A percentile compares a stretch with the other conserved stretches of the same genome.
Evolutionary conservation across 1,139 yeast species (phyloP).

Genomic region (Pichia sp.): DNA sequence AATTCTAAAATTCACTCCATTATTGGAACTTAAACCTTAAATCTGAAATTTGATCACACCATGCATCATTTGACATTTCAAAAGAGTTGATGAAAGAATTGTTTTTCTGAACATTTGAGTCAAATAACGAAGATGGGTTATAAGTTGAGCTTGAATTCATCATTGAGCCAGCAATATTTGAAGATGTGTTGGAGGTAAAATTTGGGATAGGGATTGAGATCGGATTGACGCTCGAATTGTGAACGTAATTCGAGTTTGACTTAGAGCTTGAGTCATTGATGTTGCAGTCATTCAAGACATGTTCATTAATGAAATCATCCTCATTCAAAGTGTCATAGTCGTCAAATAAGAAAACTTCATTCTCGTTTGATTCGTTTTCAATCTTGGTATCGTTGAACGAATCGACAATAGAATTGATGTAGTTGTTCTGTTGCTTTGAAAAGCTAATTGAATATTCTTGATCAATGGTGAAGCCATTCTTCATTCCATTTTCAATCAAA

Average conservation of each 20-base stretch:
- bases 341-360: slow-evolving; percentile 32
- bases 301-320: slow-evolving; percentile 7
- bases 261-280: neutral
- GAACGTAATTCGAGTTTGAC: slow-evolving; percentile 2
- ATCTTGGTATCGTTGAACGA: slow-evolving; percentile 9
- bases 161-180: slow-evolving; percentile 7
- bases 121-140: slow-evolving; percentile 16
- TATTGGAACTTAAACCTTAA: slow-evolving; percentile 13
- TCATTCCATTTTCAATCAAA: slow-evolving; percentile 21
- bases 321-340: slow-evolving; percentile 17
- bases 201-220: slow-evolving; percentile 16
- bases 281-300: slow-evolving; percentile 1
- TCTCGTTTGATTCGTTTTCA: slow-evolving; percentile 8
- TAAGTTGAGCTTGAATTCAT: slow-evolving; percentile 11
- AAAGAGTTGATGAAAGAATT: slow-evolving; percentile 17
- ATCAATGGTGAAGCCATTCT: slow-evolving; percentile 29
- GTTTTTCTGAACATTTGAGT: slow-evolving; percentile 8
- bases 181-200: slow-evolving; percentile 2
- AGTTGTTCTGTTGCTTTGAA: slow-evolving; percentile 15
- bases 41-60: slow-evolving; percentile 12
- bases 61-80: slow-evolving; percentile 9
- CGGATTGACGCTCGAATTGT: slow-evolving; percentile 16
- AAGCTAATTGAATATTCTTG: slow-evolving; percentile 30
- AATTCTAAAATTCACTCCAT: neutral
- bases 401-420: slow-evolving; percentile 15